phyloP scores from a whole-genome alignment of 2,329 filamentous ascomycete genomes.

The Aspergillus fischeri region DNA sequence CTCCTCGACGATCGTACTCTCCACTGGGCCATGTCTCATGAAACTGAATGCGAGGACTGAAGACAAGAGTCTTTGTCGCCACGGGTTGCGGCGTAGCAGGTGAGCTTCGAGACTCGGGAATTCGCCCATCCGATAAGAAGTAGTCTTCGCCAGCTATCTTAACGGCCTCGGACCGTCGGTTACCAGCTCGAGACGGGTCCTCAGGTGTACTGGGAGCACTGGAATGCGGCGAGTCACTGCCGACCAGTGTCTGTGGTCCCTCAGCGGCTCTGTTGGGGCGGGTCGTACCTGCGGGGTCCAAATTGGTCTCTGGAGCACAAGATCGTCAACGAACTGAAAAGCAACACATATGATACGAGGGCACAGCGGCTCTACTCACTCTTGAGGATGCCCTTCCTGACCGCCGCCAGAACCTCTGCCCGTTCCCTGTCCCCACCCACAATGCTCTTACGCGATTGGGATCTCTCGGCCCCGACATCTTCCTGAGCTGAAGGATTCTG shows the following conservation, averaged over 20 bases:
- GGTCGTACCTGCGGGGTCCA: constrained; percentile 63
- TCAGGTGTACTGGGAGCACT: constrained; percentile 88
- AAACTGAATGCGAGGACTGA: constrained; percentile 90
- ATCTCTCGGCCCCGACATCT: constrained; percentile 41
- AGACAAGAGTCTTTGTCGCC: constrained; percentile 56
- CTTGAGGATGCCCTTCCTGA: constrained; percentile 94
- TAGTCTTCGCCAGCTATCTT: constrained; percentile 82
- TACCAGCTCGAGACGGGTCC: constrained; percentile 57
- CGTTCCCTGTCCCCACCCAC: constrained; percentile 85
- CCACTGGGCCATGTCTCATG: constrained; percentile 94
- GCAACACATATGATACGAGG: not conserved
- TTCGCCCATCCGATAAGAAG: constrained; percentile 72
- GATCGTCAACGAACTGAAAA: constrained; percentile 2
- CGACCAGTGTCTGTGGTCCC: constrained; percentile 55
- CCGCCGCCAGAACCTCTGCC: constrained; percentile 83
- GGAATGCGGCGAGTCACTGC: constrained; percentile 75
- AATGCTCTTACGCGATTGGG: constrained; percentile 73
- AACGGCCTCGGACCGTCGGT: constrained; percentile 65
- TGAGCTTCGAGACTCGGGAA: constrained; percentile 71
- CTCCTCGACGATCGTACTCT: constrained; percentile 93
- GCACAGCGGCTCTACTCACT: constrained; percentile 50
- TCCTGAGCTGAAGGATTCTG: constrained; percentile 52
- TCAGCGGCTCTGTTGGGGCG: constrained; percentile 64
- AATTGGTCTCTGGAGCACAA: constrained; percentile 39
- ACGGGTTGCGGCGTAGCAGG: constrained; percentile 66